Percentiles rank a stretch among this genome's conserved stretches.
Conservation (phyloP, 192 early-diverging fungal genomes). For the Pilobolus umbonatus region DNA sequence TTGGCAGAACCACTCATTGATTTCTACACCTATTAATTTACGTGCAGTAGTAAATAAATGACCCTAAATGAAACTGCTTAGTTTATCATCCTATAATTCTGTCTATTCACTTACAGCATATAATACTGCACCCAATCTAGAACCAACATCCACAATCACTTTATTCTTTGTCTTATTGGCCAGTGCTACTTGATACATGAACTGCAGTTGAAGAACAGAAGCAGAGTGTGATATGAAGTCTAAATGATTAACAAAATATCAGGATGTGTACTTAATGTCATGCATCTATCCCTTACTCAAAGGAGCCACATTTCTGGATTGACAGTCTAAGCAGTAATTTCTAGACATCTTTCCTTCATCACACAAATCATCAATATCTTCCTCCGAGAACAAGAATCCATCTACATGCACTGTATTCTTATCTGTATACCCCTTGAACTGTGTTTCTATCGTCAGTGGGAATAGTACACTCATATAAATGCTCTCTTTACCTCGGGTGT, state of each 20-base stretch:
- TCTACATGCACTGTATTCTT: conserved; percentile 58
- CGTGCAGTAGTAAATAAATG: conserved; percentile 48
- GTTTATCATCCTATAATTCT: not conserved
- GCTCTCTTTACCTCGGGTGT: conserved; percentile 47
- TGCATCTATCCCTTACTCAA: conserved; percentile 31
- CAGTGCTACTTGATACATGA: conserved; percentile 44
- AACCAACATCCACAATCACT: conserved; percentile 54
- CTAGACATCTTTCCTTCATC: conserved; percentile 49
- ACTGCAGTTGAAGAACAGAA: conserved; percentile 49
- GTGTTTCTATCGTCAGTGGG: not conserved
- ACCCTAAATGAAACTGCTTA: conserved; percentile 29
- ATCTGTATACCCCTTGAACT: conserved; percentile 47
- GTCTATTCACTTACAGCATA: conserved; percentile 41
- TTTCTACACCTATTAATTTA: conserved; percentile 53
- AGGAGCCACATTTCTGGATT: conserved; percentile 40
- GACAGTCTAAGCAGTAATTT: conserved; percentile 51
- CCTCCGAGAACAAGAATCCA: conserved; percentile 52
- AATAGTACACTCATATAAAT: too few relatives aligned
- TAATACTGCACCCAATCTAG: conserved; percentile 51
- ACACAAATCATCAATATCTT: conserved; percentile 55
- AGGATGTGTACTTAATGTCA: not conserved
- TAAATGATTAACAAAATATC: conserved; percentile 4
- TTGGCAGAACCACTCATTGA: conserved; percentile 54
- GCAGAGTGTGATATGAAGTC: conserved; percentile 62
- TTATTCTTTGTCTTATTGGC: conserved; percentile 40